phyloP scores from a whole-genome alignment of 352 stramenopile species.

The Thraustochytrium striatum region DNA sequence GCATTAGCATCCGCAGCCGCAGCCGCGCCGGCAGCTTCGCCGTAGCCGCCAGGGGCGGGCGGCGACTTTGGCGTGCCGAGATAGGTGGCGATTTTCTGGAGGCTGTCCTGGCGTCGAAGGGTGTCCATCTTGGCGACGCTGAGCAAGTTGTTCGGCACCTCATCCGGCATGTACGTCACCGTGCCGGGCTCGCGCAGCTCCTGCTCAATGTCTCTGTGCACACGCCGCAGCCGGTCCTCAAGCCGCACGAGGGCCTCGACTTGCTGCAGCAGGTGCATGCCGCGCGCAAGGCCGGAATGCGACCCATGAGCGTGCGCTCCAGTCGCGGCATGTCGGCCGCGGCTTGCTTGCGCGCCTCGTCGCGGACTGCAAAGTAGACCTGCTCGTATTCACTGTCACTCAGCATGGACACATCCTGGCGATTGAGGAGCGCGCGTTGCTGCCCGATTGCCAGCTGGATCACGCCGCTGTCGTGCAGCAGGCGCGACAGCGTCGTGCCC shows the following conservation, averaged over 20 bases:
- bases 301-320: background rate
- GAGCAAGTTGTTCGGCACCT: background rate
- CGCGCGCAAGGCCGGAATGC: background rate
- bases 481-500: background rate
- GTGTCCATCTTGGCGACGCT: background rate
- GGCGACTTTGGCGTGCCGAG: background rate
- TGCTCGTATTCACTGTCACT: conserved; percentile 9
- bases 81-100: conserved; percentile 2
- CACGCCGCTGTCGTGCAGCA: conserved; percentile 9
- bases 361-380: conserved; percentile 17
- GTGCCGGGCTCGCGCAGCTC: conserved; percentile 3
- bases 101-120: background rate
- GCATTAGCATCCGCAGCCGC: background rate
- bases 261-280: conserved; percentile 18
- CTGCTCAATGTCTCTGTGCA: conserved; percentile 18
- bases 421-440: background rate
- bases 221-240: background rate
- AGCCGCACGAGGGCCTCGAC: conserved; percentile 18
- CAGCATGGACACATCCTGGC: background rate
- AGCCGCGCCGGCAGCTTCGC: background rate
- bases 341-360: background rate
- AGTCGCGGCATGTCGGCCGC: background rate
- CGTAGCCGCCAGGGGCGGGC: background rate
- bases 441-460: conserved; percentile 23
- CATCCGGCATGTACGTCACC: background rate